These are phyloP conservation scores for Aspergillus hiratsukae DNA, from an alignment of 2,329 filamentous ascomycete species.

Conservation along the genomic window DNA sequence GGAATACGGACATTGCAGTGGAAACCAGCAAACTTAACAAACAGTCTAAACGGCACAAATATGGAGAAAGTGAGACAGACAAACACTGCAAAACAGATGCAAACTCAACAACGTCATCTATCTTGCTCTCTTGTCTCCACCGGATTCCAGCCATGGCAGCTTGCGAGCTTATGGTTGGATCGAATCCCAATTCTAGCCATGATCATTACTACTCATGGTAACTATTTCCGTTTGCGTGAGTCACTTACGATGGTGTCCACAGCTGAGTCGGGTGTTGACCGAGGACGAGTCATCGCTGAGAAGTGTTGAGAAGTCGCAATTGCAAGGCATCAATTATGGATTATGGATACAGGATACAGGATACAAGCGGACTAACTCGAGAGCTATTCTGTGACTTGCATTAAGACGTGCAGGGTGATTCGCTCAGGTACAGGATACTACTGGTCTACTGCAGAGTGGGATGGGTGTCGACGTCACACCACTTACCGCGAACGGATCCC, in stretches of 20 bases:
- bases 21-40: not conserved
- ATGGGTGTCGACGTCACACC: not conserved
- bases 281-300: not conserved
- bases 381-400: not conserved
- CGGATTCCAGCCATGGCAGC: not conserved
- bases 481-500: not conserved
- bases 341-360: not conserved
- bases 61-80: not conserved
- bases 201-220: not conserved
- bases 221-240: not conserved
- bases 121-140: not conserved
- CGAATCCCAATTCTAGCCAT: not conserved
- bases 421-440: not conserved
- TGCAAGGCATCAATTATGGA: not conserved
- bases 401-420: not conserved
- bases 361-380: not conserved
- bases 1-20: not conserved
- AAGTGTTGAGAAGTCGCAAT: not conserved
- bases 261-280: not conserved
- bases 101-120: not conserved
- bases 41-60: not conserved
- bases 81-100: not conserved
- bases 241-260: not conserved
- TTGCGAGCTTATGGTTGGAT: not conserved
- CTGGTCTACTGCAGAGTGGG: not conserved